Percentiles rank a stretch among this genome's conserved stretches.
Conservation (phyloP, 495 filamentous ascomycete genomes). For the Penicillium desertorum region DNA sequence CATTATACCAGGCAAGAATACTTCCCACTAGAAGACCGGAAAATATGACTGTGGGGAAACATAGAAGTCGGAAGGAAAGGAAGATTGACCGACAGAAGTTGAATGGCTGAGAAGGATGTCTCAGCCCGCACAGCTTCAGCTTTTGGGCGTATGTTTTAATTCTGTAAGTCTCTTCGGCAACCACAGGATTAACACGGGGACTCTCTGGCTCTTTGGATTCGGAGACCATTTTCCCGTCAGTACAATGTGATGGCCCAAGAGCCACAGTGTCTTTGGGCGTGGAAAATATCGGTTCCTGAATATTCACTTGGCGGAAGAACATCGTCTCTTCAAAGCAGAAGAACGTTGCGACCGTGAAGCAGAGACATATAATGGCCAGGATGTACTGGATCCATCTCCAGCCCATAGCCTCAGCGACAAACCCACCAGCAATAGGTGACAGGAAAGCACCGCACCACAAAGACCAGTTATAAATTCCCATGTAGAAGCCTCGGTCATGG, state of each 20-base stretch:
- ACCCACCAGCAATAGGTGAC: conserved; percentile 51
- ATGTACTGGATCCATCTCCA: conserved; percentile 52
- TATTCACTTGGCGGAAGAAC: conserved; percentile 13
- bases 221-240: neutral
- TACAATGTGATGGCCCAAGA: neutral
- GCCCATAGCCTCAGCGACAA: conserved; percentile 49
- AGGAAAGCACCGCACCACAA: conserved; percentile 52
- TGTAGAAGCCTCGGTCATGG: conserved; percentile 52
- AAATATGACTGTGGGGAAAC: conserved; percentile 18
- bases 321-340: conserved; percentile 57
- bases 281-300: neutral
- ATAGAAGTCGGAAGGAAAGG: conserved; percentile 15
- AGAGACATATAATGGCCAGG: conserved; percentile 51
- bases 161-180: neutral
- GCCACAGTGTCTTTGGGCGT: neutral
- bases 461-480: conserved; percentile 51
- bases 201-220: neutral
- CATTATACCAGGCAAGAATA: conserved; percentile 13
- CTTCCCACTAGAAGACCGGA: conserved; percentile 19
- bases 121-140: conserved; percentile 14
- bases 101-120: conserved; percentile 9
- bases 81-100: conserved; percentile 2
- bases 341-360: conserved; percentile 51
- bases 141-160: conserved; percentile 13
- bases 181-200: neutral